phyloP scores from a whole-genome alignment of 2,329 filamentous ascomycete genomes.

The Alternaria arborescens region DNA sequence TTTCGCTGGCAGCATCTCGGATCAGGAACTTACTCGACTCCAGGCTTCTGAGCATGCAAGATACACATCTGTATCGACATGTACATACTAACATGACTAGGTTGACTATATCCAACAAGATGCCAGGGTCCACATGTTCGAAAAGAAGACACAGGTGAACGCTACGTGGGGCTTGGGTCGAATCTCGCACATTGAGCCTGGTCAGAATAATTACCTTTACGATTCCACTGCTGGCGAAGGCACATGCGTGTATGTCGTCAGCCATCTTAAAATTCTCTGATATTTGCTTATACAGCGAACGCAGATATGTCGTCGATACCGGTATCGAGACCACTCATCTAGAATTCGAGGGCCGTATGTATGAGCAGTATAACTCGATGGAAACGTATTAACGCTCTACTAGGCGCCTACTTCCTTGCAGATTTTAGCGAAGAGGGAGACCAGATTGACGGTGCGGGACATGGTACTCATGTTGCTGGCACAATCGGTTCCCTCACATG shows the following conservation, averaged over 20 bases:
- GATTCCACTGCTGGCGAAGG: conserved; percentile 49
- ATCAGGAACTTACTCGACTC: conserved; percentile 37
- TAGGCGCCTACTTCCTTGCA: conserved; percentile 38
- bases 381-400: neutral
- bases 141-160: conserved; percentile 44
- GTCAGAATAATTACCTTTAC: conserved; percentile 47
- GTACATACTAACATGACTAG: conserved; percentile 15
- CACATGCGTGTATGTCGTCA: conserved; percentile 52
- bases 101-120: conserved; percentile 51
- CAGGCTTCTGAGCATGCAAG: conserved; percentile 35
- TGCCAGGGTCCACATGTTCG: conserved; percentile 36
- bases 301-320: conserved; percentile 68
- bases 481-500: conserved; percentile 44
- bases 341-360: conserved; percentile 48
- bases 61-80: neutral
- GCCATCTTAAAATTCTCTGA: neutral
- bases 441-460: conserved; percentile 39
- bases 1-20: conserved; percentile 45
- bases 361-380: neutral
- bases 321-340: conserved; percentile 65
- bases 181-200: conserved; percentile 46
- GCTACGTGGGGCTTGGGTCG: conserved; percentile 53
- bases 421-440: conserved; percentile 37
- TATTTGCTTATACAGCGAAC: neutral
- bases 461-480: conserved; percentile 50